Conservation (phyloP, 345 rosid species). For the Sisymbrium irio region DNA sequence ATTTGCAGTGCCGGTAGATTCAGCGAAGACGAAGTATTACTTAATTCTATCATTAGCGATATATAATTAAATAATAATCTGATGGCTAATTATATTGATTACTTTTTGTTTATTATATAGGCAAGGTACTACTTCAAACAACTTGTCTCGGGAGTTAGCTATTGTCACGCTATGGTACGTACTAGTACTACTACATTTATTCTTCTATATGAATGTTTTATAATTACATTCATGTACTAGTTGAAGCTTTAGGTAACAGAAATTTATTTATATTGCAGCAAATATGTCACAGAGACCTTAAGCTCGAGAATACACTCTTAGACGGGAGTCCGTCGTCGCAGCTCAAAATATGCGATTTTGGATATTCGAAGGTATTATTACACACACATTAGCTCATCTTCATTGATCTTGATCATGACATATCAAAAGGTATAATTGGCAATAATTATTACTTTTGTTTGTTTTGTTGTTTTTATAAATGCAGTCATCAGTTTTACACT, state of each 20-base stretch:
- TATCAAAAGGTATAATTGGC: not conserved
- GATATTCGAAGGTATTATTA: conserved; percentile 66
- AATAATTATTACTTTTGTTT: not conserved
- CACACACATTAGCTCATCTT: not conserved
- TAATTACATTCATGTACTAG: not conserved
- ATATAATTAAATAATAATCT: not conserved
- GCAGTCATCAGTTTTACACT: conserved; percentile 80
- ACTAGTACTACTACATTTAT: conserved; percentile 1
- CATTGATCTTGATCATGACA: not conserved
- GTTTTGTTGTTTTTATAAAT: not conserved
- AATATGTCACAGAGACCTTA: conserved; percentile 92
- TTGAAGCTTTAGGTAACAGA: not conserved
- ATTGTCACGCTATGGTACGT: conserved; percentile 81
- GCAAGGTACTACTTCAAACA: conserved; percentile 91
- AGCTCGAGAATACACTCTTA: conserved; percentile 84
- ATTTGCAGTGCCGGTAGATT: conserved; percentile 86
- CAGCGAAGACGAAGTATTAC: conserved; percentile 70
- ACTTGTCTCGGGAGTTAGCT: conserved; percentile 88
- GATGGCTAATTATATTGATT: not conserved
- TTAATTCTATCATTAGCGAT: not conserved
- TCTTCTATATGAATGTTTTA: not conserved
- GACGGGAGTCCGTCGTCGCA: conserved; percentile 76
- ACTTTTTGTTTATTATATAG: conserved; percentile 36
- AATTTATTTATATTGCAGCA: conserved; percentile 40
- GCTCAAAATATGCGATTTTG: conserved; percentile 88